Evolutionary conservation across 768 basidiomycete species (phyloP), one percentile per base, ranked within the genome.

Genomic region (Pulveroboletus sp.): DNA sequence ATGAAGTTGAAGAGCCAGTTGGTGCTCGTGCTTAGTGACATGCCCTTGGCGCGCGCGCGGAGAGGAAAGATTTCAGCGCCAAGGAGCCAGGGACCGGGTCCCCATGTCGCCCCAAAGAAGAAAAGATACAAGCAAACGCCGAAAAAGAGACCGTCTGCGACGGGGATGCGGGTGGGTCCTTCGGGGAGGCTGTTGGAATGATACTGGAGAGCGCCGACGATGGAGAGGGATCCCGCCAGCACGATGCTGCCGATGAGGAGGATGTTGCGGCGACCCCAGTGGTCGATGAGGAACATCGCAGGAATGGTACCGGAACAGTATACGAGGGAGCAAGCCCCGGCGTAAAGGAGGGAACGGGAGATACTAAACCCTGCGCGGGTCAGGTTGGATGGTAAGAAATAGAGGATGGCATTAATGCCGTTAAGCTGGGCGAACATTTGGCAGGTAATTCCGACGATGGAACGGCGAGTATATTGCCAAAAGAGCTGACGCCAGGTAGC

Each of bases 81-180:
- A 40, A 80, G 73, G 11, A 78, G 69, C 78, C 77, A 80, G 2
- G 78, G 75, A 19, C 71, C 71, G 0, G 79, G 79, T 34, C 78
- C 79, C 78, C 78, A 79, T 57, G 79, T 76, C 19, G 76, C 76
- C 6, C 76, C 78, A 44, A 75, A 81, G 56, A 81, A 72, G 61
- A 83, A 81, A 20, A 83, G 71, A 60, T 83, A 83, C n/a, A 78
- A 56, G 56, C 77, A 77, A 46, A 80, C 73, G 50, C 75, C 70
- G 47, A 67, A 71, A 27, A 70, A 73, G 47, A 72, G 65, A 14
- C 64, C 70, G 42, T 72, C 57, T 11, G 73, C 67, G n/a, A 63
- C 62, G 4, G 62, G 64, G 20, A 67, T 45, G 10, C 70, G 60
- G 2, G 53, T 50, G 26, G 55, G 30, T 13, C 71, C 73, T 31